These are phyloP conservation scores for Aspergillus sp. DNA, from an alignment of 2,329 filamentous ascomycete species.

Conservation along the genomic window DNA sequence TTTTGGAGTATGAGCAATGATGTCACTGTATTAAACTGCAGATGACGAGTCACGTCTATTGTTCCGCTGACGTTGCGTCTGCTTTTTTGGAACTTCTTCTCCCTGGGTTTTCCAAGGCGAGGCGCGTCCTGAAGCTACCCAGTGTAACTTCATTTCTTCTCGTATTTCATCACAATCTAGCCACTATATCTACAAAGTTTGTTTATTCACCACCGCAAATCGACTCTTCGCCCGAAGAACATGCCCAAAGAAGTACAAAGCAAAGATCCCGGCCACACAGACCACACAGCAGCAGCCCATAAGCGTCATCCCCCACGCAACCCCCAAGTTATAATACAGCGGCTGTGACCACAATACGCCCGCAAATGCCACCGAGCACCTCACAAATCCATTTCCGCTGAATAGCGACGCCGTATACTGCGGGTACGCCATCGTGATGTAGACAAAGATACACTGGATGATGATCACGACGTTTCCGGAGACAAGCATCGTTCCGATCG, in stretches of 20 bases:
- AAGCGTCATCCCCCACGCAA: neutral
- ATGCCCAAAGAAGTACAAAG: neutral
- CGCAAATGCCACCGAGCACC: neutral
- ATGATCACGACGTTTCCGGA: constrained; percentile 3
- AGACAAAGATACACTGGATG: constrained; percentile 33
- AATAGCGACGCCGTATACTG: constrained; percentile 31
- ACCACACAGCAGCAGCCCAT: neutral
- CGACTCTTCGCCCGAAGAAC: neutral
- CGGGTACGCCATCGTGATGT: constrained; percentile 30
- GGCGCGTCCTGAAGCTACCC: neutral
- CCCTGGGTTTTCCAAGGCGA: no score
- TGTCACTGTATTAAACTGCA: no score
- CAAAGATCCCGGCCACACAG: neutral
- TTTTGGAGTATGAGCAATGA: no score
- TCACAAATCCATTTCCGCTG: constrained; percentile 27
- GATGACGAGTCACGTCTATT: no score
- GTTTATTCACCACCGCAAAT: constrained; percentile 3
- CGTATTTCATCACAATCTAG: neutral
- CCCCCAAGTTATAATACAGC: neutral
- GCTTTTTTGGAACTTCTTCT: no score
- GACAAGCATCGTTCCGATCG: constrained; percentile 8
- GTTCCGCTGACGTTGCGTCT: no score
- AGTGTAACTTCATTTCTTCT: neutral
- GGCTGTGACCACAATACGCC: neutral
- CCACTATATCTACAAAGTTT: neutral